Evolutionary conservation across 2,329 filamentous ascomycete species (phyloP).

Genomic region (Talaromyces marneffei): DNA sequence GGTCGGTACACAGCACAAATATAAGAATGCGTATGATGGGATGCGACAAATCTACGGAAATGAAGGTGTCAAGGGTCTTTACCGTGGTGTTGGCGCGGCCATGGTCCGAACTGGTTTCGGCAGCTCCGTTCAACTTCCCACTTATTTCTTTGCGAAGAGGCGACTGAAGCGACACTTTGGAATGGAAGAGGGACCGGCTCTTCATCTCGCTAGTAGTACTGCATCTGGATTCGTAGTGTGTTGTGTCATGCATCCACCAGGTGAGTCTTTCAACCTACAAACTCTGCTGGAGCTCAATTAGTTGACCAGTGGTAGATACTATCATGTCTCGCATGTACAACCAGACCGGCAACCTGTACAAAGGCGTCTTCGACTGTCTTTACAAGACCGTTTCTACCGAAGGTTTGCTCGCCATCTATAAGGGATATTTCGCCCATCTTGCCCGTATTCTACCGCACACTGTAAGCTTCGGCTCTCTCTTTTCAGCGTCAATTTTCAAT

Average conservation of each 20-base stretch:
- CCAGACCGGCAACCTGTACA: slow-evolving; percentile 96
- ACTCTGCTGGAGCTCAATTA: background rate
- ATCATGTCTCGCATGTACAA: slow-evolving; percentile 99
- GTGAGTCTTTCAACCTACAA: slow-evolving; percentile 42
- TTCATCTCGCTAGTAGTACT: slow-evolving; percentile 85
- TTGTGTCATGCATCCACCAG: slow-evolving; percentile 94
- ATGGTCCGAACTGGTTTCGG: slow-evolving; percentile 97
- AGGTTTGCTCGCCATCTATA: slow-evolving; percentile 89
- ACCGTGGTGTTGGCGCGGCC: slow-evolving; percentile 83
- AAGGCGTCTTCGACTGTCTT: slow-evolving; percentile 84
- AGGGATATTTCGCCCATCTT: slow-evolving; percentile 92
- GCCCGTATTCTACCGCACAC: slow-evolving; percentile 93
- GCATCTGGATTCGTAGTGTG: slow-evolving; percentile 94
- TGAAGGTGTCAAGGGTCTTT: slow-evolving; percentile 77
- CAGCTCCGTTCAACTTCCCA: slow-evolving; percentile 91
- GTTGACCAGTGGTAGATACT: slow-evolving; percentile 56
- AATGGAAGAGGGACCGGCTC: slow-evolving; percentile 81
- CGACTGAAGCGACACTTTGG: slow-evolving; percentile 73
- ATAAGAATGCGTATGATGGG: slow-evolving; percentile 79
- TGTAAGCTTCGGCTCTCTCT: slow-evolving; percentile 36
- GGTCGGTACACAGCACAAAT: slow-evolving; percentile 93
- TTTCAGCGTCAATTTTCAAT: background rate
- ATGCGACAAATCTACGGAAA: slow-evolving; percentile 68
- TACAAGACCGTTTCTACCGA: slow-evolving; percentile 87
- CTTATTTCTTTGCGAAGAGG: slow-evolving; percentile 96